Conservation (phyloP, 2,329 filamentous ascomycete species). For the Monosporascus ibericus region DNA sequence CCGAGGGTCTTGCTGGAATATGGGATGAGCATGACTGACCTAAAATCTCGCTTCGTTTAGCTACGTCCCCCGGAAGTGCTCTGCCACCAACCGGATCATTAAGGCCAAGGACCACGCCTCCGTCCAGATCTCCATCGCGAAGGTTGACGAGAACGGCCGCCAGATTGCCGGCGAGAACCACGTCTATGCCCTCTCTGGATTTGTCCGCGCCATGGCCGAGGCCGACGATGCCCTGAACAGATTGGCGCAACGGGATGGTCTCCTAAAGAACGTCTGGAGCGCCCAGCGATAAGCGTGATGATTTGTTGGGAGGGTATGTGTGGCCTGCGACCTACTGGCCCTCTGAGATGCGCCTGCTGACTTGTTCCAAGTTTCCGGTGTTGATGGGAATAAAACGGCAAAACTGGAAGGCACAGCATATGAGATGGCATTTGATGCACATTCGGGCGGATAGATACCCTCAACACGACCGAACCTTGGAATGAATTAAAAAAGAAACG, state of each 20-base stretch:
- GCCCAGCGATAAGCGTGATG: slow-evolving; percentile 50
- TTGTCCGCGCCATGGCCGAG: slow-evolving; percentile 97
- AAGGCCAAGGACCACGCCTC: slow-evolving; percentile 99
- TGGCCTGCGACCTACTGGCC: neutral
- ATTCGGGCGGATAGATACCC: slow-evolving; percentile 6
- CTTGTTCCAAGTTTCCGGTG: neutral
- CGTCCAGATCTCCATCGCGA: slow-evolving; percentile 93
- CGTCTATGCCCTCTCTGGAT: slow-evolving; percentile 94
- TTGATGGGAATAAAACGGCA: neutral
- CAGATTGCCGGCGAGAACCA: slow-evolving; percentile 93
- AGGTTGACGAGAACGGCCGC: slow-evolving; percentile 98
- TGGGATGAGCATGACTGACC: neutral
- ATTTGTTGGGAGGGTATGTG: slow-evolving; percentile 14
- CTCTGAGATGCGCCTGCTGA: neutral
- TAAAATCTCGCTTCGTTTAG: slow-evolving; percentile 37
- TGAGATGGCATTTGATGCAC: neutral
- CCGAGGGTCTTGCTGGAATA: neutral
- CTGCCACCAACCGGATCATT: slow-evolving; percentile 99
- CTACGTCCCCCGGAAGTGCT: slow-evolving; percentile 99
- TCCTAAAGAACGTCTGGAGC: slow-evolving; percentile 96
- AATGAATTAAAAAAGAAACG: slow-evolving; percentile 6
- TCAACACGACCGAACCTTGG: slow-evolving; percentile 6
- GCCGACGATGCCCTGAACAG: slow-evolving; percentile 94
- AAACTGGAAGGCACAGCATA: neutral
- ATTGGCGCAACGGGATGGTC: slow-evolving; percentile 89